Conservation (phyloP, 495 filamentous ascomycete genomes). For the Lophium mytilinum region DNA sequence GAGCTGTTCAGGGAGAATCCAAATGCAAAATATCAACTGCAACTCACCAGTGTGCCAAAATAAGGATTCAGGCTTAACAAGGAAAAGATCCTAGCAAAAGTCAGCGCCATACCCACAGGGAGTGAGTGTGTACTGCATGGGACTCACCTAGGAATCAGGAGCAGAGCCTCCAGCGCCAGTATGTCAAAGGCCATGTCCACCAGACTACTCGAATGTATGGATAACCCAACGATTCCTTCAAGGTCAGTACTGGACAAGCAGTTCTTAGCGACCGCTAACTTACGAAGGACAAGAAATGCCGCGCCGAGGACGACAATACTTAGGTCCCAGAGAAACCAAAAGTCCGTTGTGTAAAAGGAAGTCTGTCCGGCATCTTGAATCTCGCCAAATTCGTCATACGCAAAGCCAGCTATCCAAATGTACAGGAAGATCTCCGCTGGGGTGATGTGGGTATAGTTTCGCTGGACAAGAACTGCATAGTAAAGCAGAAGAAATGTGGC, state of each 20-base stretch:
- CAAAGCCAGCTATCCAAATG: constrained; percentile 75
- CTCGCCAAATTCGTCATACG: constrained; percentile 59
- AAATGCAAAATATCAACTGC: too few species aligned
- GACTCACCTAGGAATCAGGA: constrained; percentile 69
- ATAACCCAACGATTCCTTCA: constrained; percentile 65
- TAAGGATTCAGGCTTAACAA: constrained; percentile 83
- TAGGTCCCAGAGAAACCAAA: constrained; percentile 87
- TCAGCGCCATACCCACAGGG: neutral
- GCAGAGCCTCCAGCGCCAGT: constrained; percentile 77
- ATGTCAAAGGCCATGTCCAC: constrained; percentile 81
- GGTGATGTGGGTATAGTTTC: constrained; percentile 42
- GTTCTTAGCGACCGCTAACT: constrained; percentile 24
- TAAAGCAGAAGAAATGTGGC: constrained; percentile 72
- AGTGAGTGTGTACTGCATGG: neutral
- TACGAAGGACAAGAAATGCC: constrained; percentile 63
- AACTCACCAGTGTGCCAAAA: constrained; percentile 66
- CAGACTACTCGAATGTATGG: constrained; percentile 49
- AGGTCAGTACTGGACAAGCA: constrained; percentile 3
- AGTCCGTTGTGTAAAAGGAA: constrained; percentile 42
- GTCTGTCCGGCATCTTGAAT: constrained; percentile 21
- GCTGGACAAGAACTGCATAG: constrained; percentile 68
- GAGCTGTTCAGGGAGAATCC: too few species aligned
- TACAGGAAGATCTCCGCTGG: constrained; percentile 48
- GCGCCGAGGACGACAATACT: constrained; percentile 77
- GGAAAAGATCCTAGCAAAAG: constrained; percentile 58